Evolutionary conservation across 345 rosid genomes (phyloP).

Genomic region (Bretschneidera sinensis): DNA sequence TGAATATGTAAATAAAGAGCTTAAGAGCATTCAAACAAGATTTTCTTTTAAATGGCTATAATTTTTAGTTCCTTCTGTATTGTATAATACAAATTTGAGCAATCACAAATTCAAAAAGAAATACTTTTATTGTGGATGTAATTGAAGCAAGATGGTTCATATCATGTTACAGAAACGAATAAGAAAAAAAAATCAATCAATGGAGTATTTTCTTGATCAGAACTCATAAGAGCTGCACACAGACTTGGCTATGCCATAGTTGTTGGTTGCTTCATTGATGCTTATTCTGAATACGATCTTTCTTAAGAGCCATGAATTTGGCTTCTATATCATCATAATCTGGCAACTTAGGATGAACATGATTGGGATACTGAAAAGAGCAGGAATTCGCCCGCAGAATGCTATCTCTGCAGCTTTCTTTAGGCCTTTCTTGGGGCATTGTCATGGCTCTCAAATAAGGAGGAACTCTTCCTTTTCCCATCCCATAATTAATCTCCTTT

Average conservation of each 20-base stretch:
- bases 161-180: too few relatives aligned
- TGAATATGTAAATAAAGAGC: too few relatives aligned
- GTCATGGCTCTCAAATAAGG: conserved; percentile 44
- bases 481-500: neutral
- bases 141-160: too few relatives aligned
- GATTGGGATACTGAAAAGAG: conserved; percentile 35
- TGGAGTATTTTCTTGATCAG: too few relatives aligned
- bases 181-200: too few relatives aligned
- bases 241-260: neutral
- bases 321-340: conserved; percentile 77
- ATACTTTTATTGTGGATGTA: too few relatives aligned
- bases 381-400: conserved; percentile 34
- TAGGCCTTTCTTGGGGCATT: conserved; percentile 49
- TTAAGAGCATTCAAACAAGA: too few relatives aligned
- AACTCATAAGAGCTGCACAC: neutral
- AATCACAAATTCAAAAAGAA: too few relatives aligned
- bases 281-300: conserved; percentile 28
- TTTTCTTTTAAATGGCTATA: too few relatives aligned
- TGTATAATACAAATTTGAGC: too few relatives aligned
- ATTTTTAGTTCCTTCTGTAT: too few relatives aligned
- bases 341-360: conserved; percentile 90
- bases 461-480: conserved; percentile 15
- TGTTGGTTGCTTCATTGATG: neutral
- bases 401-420: conserved; percentile 10
- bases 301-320: conserved; percentile 60